Base-by-base conservation (phyloP, 2,329 filamentous ascomycete species). In the Lomentospora prolificans region DNA sequence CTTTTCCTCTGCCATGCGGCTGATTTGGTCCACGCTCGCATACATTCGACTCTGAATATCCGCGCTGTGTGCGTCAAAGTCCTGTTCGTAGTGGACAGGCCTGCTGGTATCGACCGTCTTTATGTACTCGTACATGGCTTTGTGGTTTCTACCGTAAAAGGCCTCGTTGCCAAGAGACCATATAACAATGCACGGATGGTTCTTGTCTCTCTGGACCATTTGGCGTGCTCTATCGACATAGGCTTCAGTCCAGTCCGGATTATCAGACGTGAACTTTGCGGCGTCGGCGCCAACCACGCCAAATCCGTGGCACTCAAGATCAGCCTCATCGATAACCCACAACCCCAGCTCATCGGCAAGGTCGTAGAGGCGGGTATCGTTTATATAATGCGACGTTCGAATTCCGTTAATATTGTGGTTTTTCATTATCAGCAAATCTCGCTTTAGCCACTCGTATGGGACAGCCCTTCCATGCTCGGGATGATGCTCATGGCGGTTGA, bases 131-230 rank as follows among this genome's bases (percentile, higher is more conserved):
- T 84, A 84, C 85, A 89, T 89, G 8, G 79, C 80, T 51, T 75
- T 75, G 56, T 86, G 82, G 58, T 89, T 89, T 1, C 71, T 70
- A 0, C 86, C 86, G 57, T 86, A 87, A 62, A 86, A 89, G 0
- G 84, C 76, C 63, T 89, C 85, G 57, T 89, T 89, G 0, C 86
- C 86, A 0, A 89, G 71, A 17, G 81, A 85, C 86, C 86, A 89
- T 53, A 88, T 79, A 48, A 89, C 79, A 3, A 89, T 71, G 4
- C 75, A 85, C 0, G 84, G 71, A 60, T 87, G 82, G 54, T 88
- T 77, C 60, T 73, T 75, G 59, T 75, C 73, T 9, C 86, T 74
- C 60, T 79, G 73, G 0, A 89, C 80, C 60, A 89, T 72, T 58
- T 87, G 82, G 27, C 74, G 69, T 3, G 82, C 82, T 1, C 86